Evolutionary conservation across 2,329 filamentous ascomycete species (phyloP), one percentile per base, ranked within the genome.

Genomic region (Sporothrix pseudoabietina): DNA sequence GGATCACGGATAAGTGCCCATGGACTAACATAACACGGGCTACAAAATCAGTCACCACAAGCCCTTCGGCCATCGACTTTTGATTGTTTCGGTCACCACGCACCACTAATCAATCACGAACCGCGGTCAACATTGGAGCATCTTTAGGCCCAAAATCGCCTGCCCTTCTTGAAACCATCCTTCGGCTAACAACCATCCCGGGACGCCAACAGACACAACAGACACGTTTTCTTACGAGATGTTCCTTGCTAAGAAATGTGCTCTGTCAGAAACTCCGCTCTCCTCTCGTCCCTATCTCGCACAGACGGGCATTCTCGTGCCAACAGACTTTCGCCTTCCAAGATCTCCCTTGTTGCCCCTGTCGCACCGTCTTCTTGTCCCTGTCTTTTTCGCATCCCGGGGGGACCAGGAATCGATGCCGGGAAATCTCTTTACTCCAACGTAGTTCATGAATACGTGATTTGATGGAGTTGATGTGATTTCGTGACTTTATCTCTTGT

Each of bases 301-400:
- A 22, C 52, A 54, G 47, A 52, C 47, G 19, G 16, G n/a, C 19
- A 54, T n/a, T 4, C 52, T 26, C 52, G 52, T 22, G 6, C 22
- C 52, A 55, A 55, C 52, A 10, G 52, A 52, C n/a, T n/a, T n/a
- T n/a, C n/a, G n/a, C n/a, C n/a, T n/a, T n/a, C n/a, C n/a, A 35
- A 35, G 55, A 59, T 59, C 30, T 59, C 30, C 55, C 55, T 59
- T 59, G 55, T 59, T 59, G 55, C 30, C 55, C 55, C 55, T 32
- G 14, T 10, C 57, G 57, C 39, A 14, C 7, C 5, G 6, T 32
- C n/a, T 61, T 19, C 16, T 14, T 35, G 4, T 61, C 16, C 41
- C 12, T n/a, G 49, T 52, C n/a, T 57, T n/a, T 57, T 10, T 57
- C 26, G 4, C 26, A 32, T 57, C 52, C 52, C 52, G 52, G 52